Base-by-base conservation (phyloP, 495 filamentous ascomycete species). In the Astrocystis sublimbata region DNA sequence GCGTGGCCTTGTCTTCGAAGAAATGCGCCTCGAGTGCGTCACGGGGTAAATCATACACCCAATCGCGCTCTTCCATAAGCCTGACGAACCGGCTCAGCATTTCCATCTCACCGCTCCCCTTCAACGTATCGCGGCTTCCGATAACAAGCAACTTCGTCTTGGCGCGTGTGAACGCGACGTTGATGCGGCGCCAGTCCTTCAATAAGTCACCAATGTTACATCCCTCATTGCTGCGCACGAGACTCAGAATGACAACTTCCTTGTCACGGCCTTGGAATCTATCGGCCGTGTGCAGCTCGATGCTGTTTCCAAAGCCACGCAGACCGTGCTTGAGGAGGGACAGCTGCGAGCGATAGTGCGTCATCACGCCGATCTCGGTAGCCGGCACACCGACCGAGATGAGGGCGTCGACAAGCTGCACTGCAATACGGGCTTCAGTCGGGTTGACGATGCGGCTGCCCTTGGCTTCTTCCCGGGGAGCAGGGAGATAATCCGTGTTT, bases 241-340 rank as follows among this genome's bases (percentile, higher is more conserved):
- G 86, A 51, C 83, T 88, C 13, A 98, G 83, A 23, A 98, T 84
- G 12, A 97, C 82, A 12, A 96, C 86, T 67, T 93, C 90, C 74
- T 98, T 98, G 73, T 98, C 94, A 2, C 94, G 83, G 5, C 94
- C 94, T 73, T 98, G 94, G 74, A 96, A 98, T 55, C 92, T 91
- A 69, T 98, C 94, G 5, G 94, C 91, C 0, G 94, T 97, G 75
- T 97, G 92, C 84, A 97, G 91, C 74, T 98, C 94, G 12, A 98
- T 85, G 1, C 78, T 83, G 7, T 46, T 68, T 2, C 65, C 70
- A 49, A 74, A 66, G 6, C 64, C 54, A 41, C 76, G 71, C 1
- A 84, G 73, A 4, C 72, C 65, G 33, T 84, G 75, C 38, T 79
- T 79, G 0, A 85, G 72, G 15, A 81, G 68, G 0, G 80, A 73